Evolutionary conservation across 345 rosid species (phyloP).

Genomic region (Eucalyptus pauciflora): DNA sequence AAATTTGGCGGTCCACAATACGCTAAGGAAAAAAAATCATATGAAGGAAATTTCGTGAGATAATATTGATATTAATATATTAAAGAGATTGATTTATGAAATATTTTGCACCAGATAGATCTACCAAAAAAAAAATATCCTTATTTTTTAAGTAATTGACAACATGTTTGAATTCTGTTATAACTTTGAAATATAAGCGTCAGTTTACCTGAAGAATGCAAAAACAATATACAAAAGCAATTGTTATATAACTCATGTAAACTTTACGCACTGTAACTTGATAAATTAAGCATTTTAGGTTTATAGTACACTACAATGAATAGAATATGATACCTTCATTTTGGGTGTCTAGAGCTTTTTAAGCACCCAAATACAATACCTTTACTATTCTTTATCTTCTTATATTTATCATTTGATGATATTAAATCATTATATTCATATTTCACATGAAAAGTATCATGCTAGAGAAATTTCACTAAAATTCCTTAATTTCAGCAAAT

Average conservation of each 20-base stretch:
- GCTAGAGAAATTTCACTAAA: not conserved
- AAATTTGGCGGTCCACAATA: not conserved
- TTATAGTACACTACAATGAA: not conserved
- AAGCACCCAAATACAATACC: not conserved
- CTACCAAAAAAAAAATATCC: not conserved
- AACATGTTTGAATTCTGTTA: not conserved
- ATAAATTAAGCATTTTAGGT: not conserved
- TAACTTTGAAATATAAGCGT: not conserved
- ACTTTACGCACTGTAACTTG: not conserved
- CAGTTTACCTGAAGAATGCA: not conserved
- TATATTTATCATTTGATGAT: not conserved
- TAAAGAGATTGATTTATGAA: not conserved
- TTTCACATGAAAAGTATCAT: not conserved
- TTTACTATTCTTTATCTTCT: not conserved
- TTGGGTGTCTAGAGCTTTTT: not conserved
- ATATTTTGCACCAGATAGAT: not conserved
- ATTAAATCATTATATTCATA: not conserved
- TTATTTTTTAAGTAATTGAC: not conserved
- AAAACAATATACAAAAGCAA: not conserved
- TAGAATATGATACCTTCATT: not conserved
- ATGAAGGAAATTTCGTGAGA: not conserved
- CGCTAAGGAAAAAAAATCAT: not conserved
- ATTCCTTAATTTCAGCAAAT: not conserved
- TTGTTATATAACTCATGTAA: not conserved
- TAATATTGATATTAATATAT: not conserved